These are phyloP conservation scores for Cutaneotrichosporon cyanovorans DNA, from an alignment of 1,284 basidiomycete genomes.

Conservation along the genomic window DNA sequence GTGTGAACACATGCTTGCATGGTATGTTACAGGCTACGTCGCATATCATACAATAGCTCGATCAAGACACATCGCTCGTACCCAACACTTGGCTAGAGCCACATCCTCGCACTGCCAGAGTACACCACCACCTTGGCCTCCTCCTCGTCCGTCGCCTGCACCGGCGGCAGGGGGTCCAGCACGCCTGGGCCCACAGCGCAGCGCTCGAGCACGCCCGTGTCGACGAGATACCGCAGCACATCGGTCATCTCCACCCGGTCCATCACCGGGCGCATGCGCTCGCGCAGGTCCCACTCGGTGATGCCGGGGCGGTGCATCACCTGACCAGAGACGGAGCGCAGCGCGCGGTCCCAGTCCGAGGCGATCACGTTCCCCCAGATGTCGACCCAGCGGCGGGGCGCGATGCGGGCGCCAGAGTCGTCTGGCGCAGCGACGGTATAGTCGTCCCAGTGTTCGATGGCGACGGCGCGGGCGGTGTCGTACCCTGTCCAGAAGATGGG, in stretches of 20 bases:
- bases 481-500: constrained; percentile 64
- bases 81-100: neutral
- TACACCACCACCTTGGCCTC: constrained; percentile 25
- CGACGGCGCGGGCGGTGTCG: constrained; percentile 50
- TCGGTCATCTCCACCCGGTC: constrained; percentile 69
- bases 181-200: constrained; percentile 1
- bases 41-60: too few species aligned
- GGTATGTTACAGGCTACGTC: too few species aligned
- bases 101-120: constrained; percentile 4
- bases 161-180: constrained; percentile 19
- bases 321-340: constrained; percentile 59
- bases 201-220: constrained; percentile 12
- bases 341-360: constrained; percentile 61
- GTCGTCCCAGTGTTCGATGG: neutral
- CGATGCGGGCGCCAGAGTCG: neutral
- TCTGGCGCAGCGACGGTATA: neutral
- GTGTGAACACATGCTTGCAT: too few species aligned
- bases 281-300: constrained; percentile 57
- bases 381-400: constrained; percentile 55
- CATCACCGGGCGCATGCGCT: constrained; percentile 59
- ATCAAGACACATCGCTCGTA: too few species aligned
- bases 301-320: constrained; percentile 61
- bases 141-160: constrained; percentile 27
- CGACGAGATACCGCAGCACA: constrained; percentile 53
- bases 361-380: constrained; percentile 56